These are phyloP conservation scores for Pythium myriotylum DNA, from an alignment of 352 stramenopile species.

Conservation along the genomic window DNA sequence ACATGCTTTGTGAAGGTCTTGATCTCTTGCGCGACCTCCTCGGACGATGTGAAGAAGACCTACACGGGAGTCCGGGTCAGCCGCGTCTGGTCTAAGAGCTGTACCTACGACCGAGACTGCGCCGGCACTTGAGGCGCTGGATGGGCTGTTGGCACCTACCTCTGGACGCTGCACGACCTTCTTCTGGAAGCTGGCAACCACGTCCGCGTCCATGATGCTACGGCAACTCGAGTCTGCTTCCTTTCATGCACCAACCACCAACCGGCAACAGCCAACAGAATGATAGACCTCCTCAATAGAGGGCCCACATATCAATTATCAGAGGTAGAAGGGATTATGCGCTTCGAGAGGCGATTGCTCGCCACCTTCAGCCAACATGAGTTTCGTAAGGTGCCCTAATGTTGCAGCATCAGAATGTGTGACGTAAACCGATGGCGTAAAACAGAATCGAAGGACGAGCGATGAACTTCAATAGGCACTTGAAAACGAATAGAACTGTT, in stretches of 20 bases:
- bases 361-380: constrained; percentile 7
- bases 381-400: constrained; percentile 10
- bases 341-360: neutral
- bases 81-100: too few species aligned
- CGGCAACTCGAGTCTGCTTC: constrained; percentile 22
- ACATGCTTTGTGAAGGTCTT: constrained; percentile 81
- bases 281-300: constrained; percentile 17
- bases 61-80: constrained; percentile 12
- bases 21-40: constrained; percentile 62
- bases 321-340: neutral
- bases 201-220: constrained; percentile 55
- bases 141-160: constrained; percentile 30
- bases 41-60: constrained; percentile 80
- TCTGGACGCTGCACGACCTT: constrained; percentile 76
- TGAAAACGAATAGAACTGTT: constrained; percentile 1
- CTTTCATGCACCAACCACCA: constrained; percentile 32
- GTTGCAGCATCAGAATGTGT: constrained; percentile 11
- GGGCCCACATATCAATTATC: constrained; percentile 13
- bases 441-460: constrained; percentile 22
- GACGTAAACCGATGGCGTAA: constrained; percentile 36
- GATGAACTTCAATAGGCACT: constrained; percentile 28
- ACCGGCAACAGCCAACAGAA: constrained; percentile 26
- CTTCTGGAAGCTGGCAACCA: constrained; percentile 59
- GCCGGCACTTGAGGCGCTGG: too few species aligned
- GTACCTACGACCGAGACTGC: too few species aligned